Evolutionary conservation across 208 protist genomes (phyloP), one percentile per base, ranked within the genome.

Genomic region (Trypanosomatidae sp.): DNA sequence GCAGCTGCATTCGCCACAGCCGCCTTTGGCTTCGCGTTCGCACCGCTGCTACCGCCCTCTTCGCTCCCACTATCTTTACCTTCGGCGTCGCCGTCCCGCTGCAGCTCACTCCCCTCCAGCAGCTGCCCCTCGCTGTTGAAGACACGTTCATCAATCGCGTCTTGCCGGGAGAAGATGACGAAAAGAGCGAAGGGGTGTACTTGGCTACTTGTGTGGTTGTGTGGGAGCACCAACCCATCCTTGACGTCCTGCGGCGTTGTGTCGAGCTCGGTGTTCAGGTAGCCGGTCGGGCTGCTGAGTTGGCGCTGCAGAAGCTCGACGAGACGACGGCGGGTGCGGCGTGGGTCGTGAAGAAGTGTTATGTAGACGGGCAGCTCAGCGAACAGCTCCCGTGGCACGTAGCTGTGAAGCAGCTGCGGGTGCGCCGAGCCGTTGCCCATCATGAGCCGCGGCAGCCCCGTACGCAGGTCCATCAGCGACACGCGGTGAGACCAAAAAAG

Each of bases 181-280:
- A 93, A 92, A 36, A 95, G 73, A 1, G 91, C 86, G 73, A 95
- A 93, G 12, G 91, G 91, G 71, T 92, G 89, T 12, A 95, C 91
- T 76, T 93, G 91, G 62, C 80, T 86, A 36, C 76, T 79, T 17
- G 91, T 89, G 80, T 88, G 83, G 75, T 85, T 92, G 82, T 91
- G 83, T 36, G 89, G 83, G 41, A 86, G 73, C 58, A 90, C 79
- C 50, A 95, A 71, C 0, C 91, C 91, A 69, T 87, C 81, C 43
- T 80, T 73, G 65, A 87, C 87, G 75, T 95, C 91, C 41, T 84
- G 75, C 33, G 80, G 58, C 3, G 71, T 84, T 12, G 89, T 93
- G 79, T 95, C 91, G 17, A 95, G 76, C 69, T 82, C 85, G 3
- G 86, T 89, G 73, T 49, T 87, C 6, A 95, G 84, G 79, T 86